Evolutionary conservation across 805 yeast species (phyloP).

Genomic region (Pichia manshurica): DNA sequence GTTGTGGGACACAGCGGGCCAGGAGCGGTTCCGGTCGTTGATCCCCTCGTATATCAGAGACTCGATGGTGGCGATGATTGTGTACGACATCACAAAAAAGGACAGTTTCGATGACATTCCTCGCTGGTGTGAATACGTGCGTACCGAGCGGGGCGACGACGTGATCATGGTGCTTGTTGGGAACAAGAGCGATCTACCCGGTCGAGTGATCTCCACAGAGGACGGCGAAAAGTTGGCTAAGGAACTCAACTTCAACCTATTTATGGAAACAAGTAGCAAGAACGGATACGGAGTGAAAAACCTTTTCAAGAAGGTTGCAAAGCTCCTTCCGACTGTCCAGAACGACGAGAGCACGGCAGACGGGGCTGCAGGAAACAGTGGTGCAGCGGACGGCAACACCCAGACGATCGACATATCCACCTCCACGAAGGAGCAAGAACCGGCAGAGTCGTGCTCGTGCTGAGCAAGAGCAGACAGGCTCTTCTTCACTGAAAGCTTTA

Average conservation of each 20-base stretch:
- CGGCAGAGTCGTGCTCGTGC: slow-evolving; percentile 36
- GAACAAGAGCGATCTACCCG: slow-evolving; percentile 80
- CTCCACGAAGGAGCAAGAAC: slow-evolving; percentile 30
- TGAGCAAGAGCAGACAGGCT: too few relatives aligned
- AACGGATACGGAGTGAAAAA: slow-evolving; percentile 91
- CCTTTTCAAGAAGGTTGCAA: slow-evolving; percentile 85
- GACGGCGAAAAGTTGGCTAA: slow-evolving; percentile 80
- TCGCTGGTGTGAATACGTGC: slow-evolving; percentile 93
- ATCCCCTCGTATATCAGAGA: slow-evolving; percentile 95
- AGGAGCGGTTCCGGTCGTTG: slow-evolving; percentile 88
- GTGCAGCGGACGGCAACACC: slow-evolving; percentile 14
- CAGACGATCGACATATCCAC: slow-evolving; percentile 42
- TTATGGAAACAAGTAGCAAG: slow-evolving; percentile 91
- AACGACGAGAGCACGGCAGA: slow-evolving; percentile 18
- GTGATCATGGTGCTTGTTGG: slow-evolving; percentile 90
- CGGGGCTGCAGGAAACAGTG: slow-evolving; percentile 20
- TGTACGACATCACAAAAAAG: slow-evolving; percentile 85
- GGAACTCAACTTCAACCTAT: slow-evolving; percentile 67
- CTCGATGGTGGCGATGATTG: slow-evolving; percentile 94
- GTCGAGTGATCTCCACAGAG: slow-evolving; percentile 67
- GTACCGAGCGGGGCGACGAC: slow-evolving; percentile 83
- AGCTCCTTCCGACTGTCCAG: slow-evolving; percentile 75
- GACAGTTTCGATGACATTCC: slow-evolving; percentile 78
- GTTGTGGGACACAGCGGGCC: slow-evolving; percentile 98
- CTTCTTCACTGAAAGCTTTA: too few relatives aligned